Evolutionary conservation across 202 grass and related monocot species (phyloP).

Genomic region (Hordeum pubiflorum): DNA sequence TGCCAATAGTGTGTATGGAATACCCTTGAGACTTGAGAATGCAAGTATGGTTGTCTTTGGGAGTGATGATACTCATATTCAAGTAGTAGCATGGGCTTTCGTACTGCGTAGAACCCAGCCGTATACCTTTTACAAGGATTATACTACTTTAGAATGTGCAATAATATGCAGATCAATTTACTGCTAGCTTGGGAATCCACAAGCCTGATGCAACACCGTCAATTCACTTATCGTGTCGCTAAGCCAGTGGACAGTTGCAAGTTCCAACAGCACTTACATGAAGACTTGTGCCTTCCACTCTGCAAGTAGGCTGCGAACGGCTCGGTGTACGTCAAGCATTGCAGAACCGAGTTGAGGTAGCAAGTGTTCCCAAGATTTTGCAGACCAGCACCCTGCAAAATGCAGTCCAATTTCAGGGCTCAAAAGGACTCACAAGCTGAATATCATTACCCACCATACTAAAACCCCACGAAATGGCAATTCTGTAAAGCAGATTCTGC

Average conservation of each 20-base stretch:
- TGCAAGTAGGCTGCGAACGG: slow-evolving; percentile 96
- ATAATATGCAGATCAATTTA: not conserved
- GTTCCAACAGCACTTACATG: slow-evolving; percentile 61
- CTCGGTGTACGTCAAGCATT: slow-evolving; percentile 95
- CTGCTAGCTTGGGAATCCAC: not conserved
- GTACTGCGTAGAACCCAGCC: not conserved
- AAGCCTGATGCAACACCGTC: not conserved
- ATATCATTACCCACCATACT: not conserved
- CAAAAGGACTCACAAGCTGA: not conserved
- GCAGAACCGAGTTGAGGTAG: slow-evolving; percentile 96
- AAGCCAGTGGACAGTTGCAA: not conserved
- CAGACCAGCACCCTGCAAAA: slow-evolving; percentile 83
- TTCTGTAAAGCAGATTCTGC: not conserved
- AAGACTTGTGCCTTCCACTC: slow-evolving; percentile 81
- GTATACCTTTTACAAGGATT: not conserved
- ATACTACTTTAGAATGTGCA: not conserved
- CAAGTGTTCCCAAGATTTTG: slow-evolving; percentile 97
- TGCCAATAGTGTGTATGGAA: not conserved
- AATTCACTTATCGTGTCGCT: not conserved
- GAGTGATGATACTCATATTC: not conserved
- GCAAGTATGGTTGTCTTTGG: slow-evolving; percentile 8
- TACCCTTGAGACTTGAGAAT: not conserved
- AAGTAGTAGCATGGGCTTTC: not conserved
- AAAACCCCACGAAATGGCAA: not conserved
- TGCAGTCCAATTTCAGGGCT: not conserved